Evolutionary conservation across 2,329 filamentous ascomycete species (phyloP), one percentile per base, ranked within the genome.

Genomic region (Shiraia sp.): DNA sequence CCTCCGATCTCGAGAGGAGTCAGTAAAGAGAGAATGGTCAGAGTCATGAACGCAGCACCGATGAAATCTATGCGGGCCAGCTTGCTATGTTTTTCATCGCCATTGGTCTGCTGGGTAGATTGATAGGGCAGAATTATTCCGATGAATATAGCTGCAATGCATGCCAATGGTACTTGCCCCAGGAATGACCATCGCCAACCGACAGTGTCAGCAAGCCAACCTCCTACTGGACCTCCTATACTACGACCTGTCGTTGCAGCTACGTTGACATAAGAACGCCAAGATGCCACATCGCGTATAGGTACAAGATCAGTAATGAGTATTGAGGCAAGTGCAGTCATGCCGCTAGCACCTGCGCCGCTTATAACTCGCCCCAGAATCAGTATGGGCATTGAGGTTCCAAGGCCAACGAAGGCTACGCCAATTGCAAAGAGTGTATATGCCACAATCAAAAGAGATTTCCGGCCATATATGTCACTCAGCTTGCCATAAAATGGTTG

Each of bases 141-240:
- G 1, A 80, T 74, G 3, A 81, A 68, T 1, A 74, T 10, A 7
- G 78, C 73, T 9, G 80, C 79, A 2, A 79, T 15, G 0, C 76
- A 41, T 12, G 80, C 75, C n/a, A 81, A 66, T 0, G 81, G 82
- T 1, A 75, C 71, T 62, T 85, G 82, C 4, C 75, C 74, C 1
- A 79, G 56, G 52, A 85, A 85, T 0, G 79, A 80, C 82, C 82
- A 85, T 63, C 84, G 71, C 84, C 83, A 87, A 12, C 83, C 83
- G 10, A 86, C 73, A 0, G 76, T 75, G 49, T 86, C 81, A 1
- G 81, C 78, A 2, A 86, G 63, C 55, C 74, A 79, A 2, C 83
- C 84, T 1, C 83, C 84, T 0, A 85, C 41, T 0, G 79, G 76
- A 1, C 78, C 79, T 23, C 79, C 79, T 15, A 75, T 63, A 42